These are phyloP conservation scores for Vitis vinifera DNA, from an alignment of 164 flowering plant species.

Conservation along the genomic window DNA sequence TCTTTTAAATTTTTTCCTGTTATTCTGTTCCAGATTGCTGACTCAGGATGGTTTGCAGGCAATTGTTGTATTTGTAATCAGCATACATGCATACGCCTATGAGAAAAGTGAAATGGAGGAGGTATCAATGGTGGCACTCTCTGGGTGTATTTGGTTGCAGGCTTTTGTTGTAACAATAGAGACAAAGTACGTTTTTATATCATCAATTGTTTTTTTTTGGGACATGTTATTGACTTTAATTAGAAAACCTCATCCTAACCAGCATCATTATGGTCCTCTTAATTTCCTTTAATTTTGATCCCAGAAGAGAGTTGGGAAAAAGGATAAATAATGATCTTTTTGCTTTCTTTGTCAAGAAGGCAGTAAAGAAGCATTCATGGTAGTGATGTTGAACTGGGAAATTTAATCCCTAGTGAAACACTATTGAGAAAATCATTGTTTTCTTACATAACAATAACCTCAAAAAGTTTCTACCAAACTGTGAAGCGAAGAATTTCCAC, in stretches of 20 bases:
- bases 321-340: background rate
- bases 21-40: background rate
- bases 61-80: constrained; percentile 75
- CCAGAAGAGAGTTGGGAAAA: background rate
- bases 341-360: background rate
- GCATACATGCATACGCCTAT: constrained; percentile 79
- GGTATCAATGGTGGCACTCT: constrained; percentile 94
- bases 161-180: constrained; percentile 92
- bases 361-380: background rate
- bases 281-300: too few species aligned
- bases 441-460: too few species aligned
- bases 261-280: background rate
- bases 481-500: too few species aligned
- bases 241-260: background rate
- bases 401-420: too few species aligned
- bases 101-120: constrained; percentile 97
- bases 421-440: too few species aligned
- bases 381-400: background rate
- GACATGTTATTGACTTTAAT: background rate
- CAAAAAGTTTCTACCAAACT: too few species aligned
- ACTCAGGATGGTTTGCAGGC: constrained; percentile 54
- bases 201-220: background rate
- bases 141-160: constrained; percentile 99
- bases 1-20: background rate
- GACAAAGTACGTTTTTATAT: constrained; percentile 69